Percentiles rank a stretch among this genome's conserved stretches.
Evolutionary conservation across 306 rosid genomes (phyloP).

Genomic region (Cicer chorassanicum): DNA sequence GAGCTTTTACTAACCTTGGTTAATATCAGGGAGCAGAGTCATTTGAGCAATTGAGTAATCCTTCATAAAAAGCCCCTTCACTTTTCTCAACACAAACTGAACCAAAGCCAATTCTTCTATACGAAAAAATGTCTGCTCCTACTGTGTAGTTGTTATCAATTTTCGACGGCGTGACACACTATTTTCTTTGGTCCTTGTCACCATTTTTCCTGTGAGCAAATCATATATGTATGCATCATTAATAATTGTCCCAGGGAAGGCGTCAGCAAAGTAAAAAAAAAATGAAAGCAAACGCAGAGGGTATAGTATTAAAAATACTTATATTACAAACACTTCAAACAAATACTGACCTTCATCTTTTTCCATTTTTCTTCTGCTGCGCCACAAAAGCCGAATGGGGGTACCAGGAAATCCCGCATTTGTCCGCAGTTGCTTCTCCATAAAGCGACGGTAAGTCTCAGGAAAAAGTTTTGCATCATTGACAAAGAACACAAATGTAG

Average conservation of each 20-base stretch:
- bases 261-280: background rate
- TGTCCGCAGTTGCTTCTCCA: conserved; percentile 85
- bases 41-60: conserved; percentile 24
- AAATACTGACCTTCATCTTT: conserved; percentile 66
- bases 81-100: conserved; percentile 35
- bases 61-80: background rate
- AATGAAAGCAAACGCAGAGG: background rate
- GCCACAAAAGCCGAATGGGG: conserved; percentile 90
- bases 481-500: conserved; percentile 93
- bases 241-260: background rate
- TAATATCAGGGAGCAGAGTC: conserved; percentile 8
- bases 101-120: conserved; percentile 25
- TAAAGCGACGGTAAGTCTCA: conserved; percentile 80
- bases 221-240: conserved; percentile 28
- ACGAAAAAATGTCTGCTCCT: conserved; percentile 38
- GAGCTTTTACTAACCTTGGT: conserved; percentile 33
- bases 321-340: conserved; percentile 28
- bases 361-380: conserved; percentile 78
- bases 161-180: conserved; percentile 52
- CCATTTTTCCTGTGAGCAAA: conserved; percentile 62
- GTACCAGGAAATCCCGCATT: conserved; percentile 95
- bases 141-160: conserved; percentile 42
- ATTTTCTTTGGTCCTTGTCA: conserved; percentile 50
- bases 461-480: conserved; percentile 94
- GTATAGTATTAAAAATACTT: conserved; percentile 9